Percentiles rank a stretch among this genome's conserved stretches.
phyloP scores from a whole-genome alignment of 306 rosid species.

The Quercus glauca region DNA sequence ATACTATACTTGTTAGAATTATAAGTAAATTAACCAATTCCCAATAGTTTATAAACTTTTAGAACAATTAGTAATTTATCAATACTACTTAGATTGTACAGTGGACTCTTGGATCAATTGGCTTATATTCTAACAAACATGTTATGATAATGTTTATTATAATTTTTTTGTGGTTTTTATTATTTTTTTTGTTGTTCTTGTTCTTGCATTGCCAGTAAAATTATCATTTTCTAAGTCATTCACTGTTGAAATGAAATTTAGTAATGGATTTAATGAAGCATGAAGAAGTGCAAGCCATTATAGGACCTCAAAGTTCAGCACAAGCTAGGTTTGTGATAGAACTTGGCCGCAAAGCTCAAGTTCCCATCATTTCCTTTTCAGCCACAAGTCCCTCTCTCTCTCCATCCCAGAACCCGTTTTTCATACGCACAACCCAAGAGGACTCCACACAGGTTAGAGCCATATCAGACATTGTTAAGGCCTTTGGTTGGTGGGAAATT shows the following conservation, averaged over 20 bases:
- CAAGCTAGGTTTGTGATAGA: conserved; percentile 30
- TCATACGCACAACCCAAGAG: conserved; percentile 30
- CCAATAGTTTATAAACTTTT: no score
- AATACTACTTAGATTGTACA: no score
- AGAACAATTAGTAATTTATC: no score
- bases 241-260: neutral
- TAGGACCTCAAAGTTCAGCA: conserved; percentile 31
- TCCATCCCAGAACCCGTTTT: conserved; percentile 24
- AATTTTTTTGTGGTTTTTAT: no score
- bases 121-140: no score
- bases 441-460: conserved; percentile 24
- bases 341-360: conserved; percentile 18
- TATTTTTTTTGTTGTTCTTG: no score
- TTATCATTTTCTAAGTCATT: no score
- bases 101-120: no score
- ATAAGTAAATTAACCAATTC: no score
- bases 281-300: conserved; percentile 25
- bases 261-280: conserved; percentile 21
- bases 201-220: no score
- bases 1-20: no score
- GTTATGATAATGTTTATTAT: no score
- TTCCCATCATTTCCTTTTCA: conserved; percentile 28
- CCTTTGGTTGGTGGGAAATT: conserved; percentile 30
- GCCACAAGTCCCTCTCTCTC: conserved; percentile 40
- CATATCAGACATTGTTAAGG: conserved; percentile 23